phyloP scores from a whole-genome alignment of 495 filamentous ascomycete genomes.

The Lineolata rhizophorae region DNA sequence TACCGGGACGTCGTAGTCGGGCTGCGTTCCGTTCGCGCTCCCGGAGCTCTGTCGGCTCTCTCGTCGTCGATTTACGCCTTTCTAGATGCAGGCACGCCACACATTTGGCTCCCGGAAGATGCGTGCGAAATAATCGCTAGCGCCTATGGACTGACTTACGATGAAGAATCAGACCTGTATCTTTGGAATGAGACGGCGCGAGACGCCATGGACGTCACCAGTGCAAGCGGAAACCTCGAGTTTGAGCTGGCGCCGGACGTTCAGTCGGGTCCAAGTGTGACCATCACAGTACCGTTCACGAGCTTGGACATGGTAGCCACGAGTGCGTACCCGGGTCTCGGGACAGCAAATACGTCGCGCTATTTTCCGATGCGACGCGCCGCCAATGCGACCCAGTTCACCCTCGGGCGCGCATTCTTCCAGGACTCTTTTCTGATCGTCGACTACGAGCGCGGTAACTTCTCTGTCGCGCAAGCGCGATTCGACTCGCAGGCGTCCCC shows the following conservation, averaged over 20 bases:
- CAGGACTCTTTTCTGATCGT: neutral
- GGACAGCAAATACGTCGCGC: too few species aligned
- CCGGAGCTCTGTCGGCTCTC: too few species aligned
- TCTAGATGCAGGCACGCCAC: slow-evolving; percentile 13
- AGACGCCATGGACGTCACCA: too few species aligned
- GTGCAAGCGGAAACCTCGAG: too few species aligned
- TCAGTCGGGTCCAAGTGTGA: slow-evolving; percentile 7
- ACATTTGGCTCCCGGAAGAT: slow-evolving; percentile 17
- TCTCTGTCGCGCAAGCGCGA: too few species aligned
- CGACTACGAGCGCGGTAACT: slow-evolving; percentile 1
- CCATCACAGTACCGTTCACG: slow-evolving; percentile 15
- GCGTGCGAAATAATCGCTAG: slow-evolving; percentile 15
- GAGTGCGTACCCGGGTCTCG: slow-evolving; percentile 7
- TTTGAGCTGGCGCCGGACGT: slow-evolving; percentile 9
- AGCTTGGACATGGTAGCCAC: slow-evolving; percentile 16
- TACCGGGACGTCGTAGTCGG: too few species aligned
- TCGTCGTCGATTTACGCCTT: too few species aligned
- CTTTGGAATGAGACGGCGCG: slow-evolving; percentile 15
- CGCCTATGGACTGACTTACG: slow-evolving; percentile 15
- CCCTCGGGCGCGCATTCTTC: neutral
- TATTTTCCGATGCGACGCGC: neutral
- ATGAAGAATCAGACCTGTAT: slow-evolving; percentile 13
- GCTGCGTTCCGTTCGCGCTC: too few species aligned
- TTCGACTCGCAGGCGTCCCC: too few species aligned
- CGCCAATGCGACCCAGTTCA: neutral